Conservation (phyloP, 352 stramenopile species). For the Globisporangium viniferum region DNA sequence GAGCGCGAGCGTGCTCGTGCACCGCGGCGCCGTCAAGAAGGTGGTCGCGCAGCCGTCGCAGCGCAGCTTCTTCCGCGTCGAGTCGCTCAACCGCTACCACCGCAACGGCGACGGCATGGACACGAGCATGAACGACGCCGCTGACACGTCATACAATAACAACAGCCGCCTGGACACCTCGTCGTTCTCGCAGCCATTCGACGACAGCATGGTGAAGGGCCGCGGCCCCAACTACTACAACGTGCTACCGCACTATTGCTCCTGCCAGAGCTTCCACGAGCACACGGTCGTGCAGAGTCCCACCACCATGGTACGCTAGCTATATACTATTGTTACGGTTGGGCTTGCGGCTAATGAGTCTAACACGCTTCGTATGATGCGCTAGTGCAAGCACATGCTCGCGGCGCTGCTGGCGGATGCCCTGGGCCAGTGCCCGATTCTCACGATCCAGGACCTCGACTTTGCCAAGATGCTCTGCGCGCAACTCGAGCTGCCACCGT, state of each 20-base stretch:
- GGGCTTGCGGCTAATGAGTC: not conserved
- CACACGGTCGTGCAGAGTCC: constrained; percentile 29
- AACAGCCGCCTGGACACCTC: not conserved
- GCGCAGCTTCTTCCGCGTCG: constrained; percentile 60
- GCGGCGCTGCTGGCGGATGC: constrained; percentile 56
- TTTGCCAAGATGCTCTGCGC: constrained; percentile 66
- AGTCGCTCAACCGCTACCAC: constrained; percentile 62
- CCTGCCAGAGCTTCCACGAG: constrained; percentile 52
- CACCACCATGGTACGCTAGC: constrained; percentile 45
- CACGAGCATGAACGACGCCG: not conserved
- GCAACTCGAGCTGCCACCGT: constrained; percentile 1
- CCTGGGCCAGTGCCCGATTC: constrained; percentile 36
- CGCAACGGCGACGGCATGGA: constrained; percentile 1
- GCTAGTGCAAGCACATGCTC: constrained; percentile 73
- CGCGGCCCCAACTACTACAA: constrained; percentile 67
- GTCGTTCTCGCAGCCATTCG: constrained; percentile 33
- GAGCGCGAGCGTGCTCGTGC: constrained; percentile 52
- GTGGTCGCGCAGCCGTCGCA: constrained; percentile 43
- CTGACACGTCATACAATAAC: not conserved
- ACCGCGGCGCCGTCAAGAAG: constrained; percentile 38
- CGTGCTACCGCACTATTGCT: constrained; percentile 68
- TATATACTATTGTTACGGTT: too few relatives aligned
- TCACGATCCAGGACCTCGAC: constrained; percentile 52
- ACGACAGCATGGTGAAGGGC: constrained; percentile 34
- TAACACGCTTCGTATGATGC: not conserved